phyloP scores from a whole-genome alignment of 31 red algal species.

The Odonthalia washingtoniensis region DNA sequence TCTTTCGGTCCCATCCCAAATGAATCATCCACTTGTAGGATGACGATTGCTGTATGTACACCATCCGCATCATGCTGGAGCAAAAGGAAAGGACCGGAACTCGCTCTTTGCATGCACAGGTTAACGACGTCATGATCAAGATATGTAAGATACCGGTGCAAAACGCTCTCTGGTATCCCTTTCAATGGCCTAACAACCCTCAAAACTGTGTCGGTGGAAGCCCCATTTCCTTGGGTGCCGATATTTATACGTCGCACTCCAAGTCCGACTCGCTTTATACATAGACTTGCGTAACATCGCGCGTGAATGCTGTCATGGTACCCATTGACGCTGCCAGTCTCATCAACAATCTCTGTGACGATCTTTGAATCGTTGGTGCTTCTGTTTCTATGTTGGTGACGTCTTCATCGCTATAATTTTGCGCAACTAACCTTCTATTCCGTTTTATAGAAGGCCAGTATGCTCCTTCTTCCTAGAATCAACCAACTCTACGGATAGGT shows the following conservation, averaged over 20 bases:
- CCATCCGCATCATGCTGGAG: too few relatives aligned
- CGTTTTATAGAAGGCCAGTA: neutral
- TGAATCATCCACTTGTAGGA: too few relatives aligned
- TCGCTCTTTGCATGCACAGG: too few relatives aligned
- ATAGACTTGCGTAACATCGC: conserved; percentile 2
- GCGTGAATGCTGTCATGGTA: neutral
- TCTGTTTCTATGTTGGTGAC: neutral
- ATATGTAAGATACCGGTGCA: conserved; percentile 31
- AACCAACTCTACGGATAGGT: too few relatives aligned
- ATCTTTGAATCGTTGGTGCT: neutral
- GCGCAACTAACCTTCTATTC: neutral
- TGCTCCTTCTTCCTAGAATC: too few relatives aligned
- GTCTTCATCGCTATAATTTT: neutral
- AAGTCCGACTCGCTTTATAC: neutral
- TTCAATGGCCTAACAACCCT: conserved; percentile 17
- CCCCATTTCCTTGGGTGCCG: conserved; percentile 21
- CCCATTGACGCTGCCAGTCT: neutral
- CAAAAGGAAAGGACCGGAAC: too few relatives aligned
- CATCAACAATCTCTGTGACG: neutral
- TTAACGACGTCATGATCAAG: neutral
- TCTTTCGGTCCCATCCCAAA: too few relatives aligned
- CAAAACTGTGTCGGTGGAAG: neutral
- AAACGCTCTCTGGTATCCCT: conserved; percentile 31
- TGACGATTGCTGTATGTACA: too few relatives aligned
- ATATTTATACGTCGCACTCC: too few relatives aligned